Evolutionary conservation across 495 filamentous ascomycete species (phyloP), one percentile per base, ranked within the genome.

Genomic region (Parachaetomium inaequale): DNA sequence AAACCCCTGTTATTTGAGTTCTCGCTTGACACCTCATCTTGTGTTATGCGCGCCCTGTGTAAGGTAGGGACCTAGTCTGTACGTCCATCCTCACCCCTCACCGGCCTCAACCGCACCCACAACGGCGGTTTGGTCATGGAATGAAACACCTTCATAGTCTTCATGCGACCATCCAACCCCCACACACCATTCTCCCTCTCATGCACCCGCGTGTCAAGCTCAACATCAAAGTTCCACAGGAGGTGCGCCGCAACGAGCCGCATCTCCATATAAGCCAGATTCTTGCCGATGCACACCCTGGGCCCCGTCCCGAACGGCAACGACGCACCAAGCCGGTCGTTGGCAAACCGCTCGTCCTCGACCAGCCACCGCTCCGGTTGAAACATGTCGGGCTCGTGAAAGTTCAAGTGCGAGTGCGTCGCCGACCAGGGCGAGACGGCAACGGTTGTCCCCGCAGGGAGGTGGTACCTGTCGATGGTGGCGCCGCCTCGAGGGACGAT

Each of bases 291-390:
- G 55, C 84, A 87, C 46, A 80, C 78, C 15, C 83, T 64, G 1
- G 78, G 80, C 0, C 85, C 85, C 28, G 78, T 28, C 36, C 74
- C 74, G 50, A 87, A 88, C 1, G 84, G 78, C 50, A 82, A 76
- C 43, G 81, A 68, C 8, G 78, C 78, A 21, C 76, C 72, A 11
- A 69, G 67, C 7, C 72, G 62, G 63, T 88, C 85, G 31, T 68
- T 63, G 29, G 32, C 66, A 40, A 69, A 69, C 1, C 42, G 58
- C 4, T 65, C 45, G 29, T 71, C 68, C 7, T 71, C 60, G 40
- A 76, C 72, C 15, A 83, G 50, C 64, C 81, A 86, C 21, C 81
- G 74, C 59, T 85, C 82, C 0, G 82, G 70, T 11, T 63, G 32
- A 47, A 76, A 76, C 0, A 50, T 59, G 12, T 64, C 49, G 0